These are phyloP conservation scores for Pontederia crassipes DNA, from an alignment of 176 grass and related monocot species.

Conservation along the genomic window DNA sequence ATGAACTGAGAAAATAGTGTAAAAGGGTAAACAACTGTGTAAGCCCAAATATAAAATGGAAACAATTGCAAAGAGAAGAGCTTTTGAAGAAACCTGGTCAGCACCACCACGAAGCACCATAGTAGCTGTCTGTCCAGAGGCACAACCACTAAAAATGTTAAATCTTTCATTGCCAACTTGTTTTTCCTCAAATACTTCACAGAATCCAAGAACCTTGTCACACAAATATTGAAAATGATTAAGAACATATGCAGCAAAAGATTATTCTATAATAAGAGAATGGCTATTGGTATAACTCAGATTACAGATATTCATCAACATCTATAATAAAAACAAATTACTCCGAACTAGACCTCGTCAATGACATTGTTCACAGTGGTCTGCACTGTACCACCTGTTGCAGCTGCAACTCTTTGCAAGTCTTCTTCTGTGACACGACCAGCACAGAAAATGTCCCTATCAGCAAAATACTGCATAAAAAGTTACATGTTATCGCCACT, in stretches of 20 bases:
- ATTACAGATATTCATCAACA: not conserved
- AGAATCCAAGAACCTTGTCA: conserved; percentile 68
- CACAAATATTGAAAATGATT: conserved; percentile 6
- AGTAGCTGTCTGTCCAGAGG: conserved; percentile 81
- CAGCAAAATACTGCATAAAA: conserved; percentile 67
- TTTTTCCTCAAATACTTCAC: conserved; percentile 88
- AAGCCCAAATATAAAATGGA: not conserved
- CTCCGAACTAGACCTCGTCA: conserved; percentile 38
- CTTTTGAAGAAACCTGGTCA: conserved; percentile 49
- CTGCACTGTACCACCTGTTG: conserved; percentile 80
- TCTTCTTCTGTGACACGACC: conserved; percentile 88
- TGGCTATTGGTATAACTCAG: conserved; percentile 8
- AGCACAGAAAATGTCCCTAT: conserved; percentile 92
- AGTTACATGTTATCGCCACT: conserved; percentile 1
- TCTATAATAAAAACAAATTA: not conserved
- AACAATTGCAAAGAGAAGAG: not conserved
- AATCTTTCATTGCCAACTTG: conserved; percentile 97
- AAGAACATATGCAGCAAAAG: not conserved
- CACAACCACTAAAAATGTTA: conserved; percentile 86
- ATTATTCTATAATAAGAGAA: not conserved
- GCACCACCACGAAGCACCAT: conserved; percentile 93
- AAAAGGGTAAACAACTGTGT: conserved; percentile 2
- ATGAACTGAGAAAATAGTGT: conserved; percentile 49
- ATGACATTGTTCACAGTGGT: conserved; percentile 88
- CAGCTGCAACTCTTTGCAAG: conserved; percentile 74